phyloP scores from a whole-genome alignment of 139 green algal species.

The Spirogloea muscicola region DNA sequence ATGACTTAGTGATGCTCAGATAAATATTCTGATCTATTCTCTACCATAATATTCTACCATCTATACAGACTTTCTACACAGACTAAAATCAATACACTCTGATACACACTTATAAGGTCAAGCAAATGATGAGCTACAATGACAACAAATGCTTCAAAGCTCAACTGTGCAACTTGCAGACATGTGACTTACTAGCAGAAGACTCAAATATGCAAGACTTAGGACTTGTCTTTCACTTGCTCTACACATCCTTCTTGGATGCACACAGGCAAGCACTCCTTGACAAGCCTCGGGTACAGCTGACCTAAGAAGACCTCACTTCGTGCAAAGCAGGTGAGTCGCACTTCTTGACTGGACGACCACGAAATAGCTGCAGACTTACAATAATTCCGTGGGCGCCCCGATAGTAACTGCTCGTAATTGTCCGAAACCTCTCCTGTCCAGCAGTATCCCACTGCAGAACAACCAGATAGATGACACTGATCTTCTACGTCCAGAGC shows the following conservation, averaged over 20 bases:
- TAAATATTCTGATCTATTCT: neutral
- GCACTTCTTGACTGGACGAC: slow-evolving; percentile 28
- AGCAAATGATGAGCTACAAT: neutral
- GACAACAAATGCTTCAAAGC: no score
- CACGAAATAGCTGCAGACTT: no score
- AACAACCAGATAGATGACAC: no score
- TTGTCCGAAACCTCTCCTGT: slow-evolving; percentile 98
- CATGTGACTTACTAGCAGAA: no score
- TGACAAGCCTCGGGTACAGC: neutral
- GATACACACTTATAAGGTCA: neutral
- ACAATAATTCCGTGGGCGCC: slow-evolving; percentile 96
- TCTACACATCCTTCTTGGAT: neutral
- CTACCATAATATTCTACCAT: neutral
- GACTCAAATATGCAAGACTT: neutral
- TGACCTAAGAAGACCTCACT: neutral
- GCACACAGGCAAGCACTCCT: neutral
- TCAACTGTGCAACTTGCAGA: no score
- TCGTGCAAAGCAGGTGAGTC: neutral
- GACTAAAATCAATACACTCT: neutral
- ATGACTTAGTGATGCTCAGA: neutral
- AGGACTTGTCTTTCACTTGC: neutral
- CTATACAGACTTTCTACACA: neutral
- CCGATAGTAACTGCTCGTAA: slow-evolving; percentile 96
- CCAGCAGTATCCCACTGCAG: slow-evolving; percentile 98
- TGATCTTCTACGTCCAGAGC: no score